phyloP scores from a whole-genome alignment of 805 yeast species.

The Sporopachydermia quercuum region DNA sequence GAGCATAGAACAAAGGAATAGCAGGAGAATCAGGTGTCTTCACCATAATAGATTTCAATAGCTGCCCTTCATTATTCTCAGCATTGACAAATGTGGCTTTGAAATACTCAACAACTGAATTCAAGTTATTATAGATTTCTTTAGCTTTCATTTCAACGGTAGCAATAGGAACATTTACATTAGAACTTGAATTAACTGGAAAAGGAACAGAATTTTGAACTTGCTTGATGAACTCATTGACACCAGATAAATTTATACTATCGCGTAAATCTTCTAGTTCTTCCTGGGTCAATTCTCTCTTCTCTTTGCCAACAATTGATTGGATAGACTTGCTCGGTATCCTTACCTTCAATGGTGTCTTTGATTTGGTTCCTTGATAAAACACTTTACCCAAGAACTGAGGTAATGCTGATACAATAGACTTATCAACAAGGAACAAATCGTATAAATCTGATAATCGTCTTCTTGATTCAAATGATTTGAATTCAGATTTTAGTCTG shows the following conservation, averaged over 20 bases:
- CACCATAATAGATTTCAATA: constrained; percentile 42
- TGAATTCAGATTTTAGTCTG: constrained; percentile 71
- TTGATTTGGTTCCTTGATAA: constrained; percentile 31
- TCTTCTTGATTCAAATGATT: constrained; percentile 80
- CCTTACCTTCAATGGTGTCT: constrained; percentile 38
- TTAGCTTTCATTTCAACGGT: constrained; percentile 27
- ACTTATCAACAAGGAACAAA: constrained; percentile 73
- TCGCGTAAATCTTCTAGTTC: background rate
- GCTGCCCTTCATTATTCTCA: constrained; percentile 19
- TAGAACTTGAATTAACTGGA: background rate
- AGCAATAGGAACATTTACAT: constrained; percentile 32
- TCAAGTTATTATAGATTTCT: constrained; percentile 45
- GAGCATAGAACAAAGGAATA: constrained; percentile 66
- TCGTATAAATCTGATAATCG: constrained; percentile 55
- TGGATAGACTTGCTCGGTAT: constrained; percentile 14
- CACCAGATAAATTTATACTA: background rate
- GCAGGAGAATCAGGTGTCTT: constrained; percentile 67
- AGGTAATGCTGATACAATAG: constrained; percentile 67
- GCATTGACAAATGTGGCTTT: constrained; percentile 12
- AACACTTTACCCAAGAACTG: constrained; percentile 70
- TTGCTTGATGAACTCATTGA: constrained; percentile 27
- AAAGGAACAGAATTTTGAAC: constrained; percentile 35
- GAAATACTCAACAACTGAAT: constrained; percentile 36
- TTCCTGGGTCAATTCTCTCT: background rate
- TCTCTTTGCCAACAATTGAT: background rate